A percentile compares a stretch with the other conserved stretches of the same genome.
Conservation (phyloP, 139 green algal species). For the Dunaliella sp. region DNA sequence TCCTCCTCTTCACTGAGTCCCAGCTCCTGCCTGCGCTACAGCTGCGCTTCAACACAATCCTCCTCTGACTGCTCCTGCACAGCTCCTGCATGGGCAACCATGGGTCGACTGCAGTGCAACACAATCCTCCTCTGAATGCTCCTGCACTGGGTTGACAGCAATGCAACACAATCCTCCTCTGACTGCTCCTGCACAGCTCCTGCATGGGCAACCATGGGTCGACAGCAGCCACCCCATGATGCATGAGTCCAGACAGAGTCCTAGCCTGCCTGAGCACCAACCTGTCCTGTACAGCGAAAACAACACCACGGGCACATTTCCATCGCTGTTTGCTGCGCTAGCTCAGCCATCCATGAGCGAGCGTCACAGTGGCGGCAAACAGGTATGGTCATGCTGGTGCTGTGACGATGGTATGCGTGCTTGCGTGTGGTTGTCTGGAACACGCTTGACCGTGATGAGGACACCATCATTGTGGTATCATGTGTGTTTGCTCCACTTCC, state of each 20-base stretch:
- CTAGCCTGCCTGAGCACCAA: neutral
- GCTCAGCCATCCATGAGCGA: neutral
- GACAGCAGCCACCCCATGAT: neutral
- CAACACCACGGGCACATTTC: neutral
- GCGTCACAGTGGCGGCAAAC: neutral
- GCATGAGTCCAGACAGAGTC: neutral
- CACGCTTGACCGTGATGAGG: too few species aligned
- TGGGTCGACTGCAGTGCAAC: neutral
- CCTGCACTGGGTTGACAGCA: neutral
- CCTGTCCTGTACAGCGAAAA: neutral
- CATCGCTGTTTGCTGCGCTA: neutral
- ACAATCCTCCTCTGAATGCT: neutral
- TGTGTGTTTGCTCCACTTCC: neutral
- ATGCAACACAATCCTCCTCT: neutral
- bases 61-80: neutral
- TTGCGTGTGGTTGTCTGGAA: too few species aligned
- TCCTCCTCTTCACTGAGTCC: too few species aligned
- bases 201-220: neutral
- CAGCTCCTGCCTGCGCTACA: neutral
- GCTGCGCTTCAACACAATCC: neutral
- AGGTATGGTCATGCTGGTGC: neutral
- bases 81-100: neutral
- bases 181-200: neutral
- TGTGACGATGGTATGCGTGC: too few species aligned
- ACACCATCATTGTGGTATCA: too few species aligned